Evolutionary conservation across 768 basidiomycete genomes (phyloP), one percentile per base, ranked within the genome.

Genomic region (Lactarius tabidus): DNA sequence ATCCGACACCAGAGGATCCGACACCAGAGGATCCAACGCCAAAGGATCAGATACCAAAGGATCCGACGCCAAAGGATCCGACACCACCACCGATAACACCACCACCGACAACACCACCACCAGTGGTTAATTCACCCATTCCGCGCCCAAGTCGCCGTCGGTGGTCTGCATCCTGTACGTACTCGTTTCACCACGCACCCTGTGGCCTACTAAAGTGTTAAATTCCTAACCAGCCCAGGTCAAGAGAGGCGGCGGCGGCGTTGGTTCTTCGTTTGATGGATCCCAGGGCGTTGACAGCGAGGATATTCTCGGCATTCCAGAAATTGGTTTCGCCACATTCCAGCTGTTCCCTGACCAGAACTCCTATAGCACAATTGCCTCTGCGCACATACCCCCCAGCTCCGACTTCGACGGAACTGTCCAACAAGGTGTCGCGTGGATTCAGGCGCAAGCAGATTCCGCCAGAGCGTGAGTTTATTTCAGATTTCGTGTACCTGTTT

Each of bases 301-400:
- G 66, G 78, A 79, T 56, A 75, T 79, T 64, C 28, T 74, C 14
- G 72, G 70, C 63, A 69, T 69, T 55, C 75, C 75, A n/a, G 58
- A 60, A 38, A 76, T 79, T 59, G 76, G 74, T 62, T 76, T 77
- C 52, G 72, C 71, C 39, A 72, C 76, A 45, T 78, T 79, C 73
- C 78, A 78, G 70, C 57, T 77, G 53, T 76, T 77, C 70, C 78
- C 78, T 14, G 78, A 79, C 60, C 76, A 78, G 70, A 70, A 71
- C 53, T 63, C 65, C 53, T 78, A 78, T 69, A 63, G 31, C 26
- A 17, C 66, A 26, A n/a, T 58, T 20, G 62, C 64, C 36, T 51
- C 64, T 33, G 63, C 52, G 31, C 23, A 36, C 38, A 48, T 33
- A 38, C 26, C 62, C 12, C 62, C 68, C 31, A 56, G 57, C 14